Evolutionary conservation across 2,329 filamentous ascomycete species (phyloP).

Genomic region (Colletotrichum sp.): DNA sequence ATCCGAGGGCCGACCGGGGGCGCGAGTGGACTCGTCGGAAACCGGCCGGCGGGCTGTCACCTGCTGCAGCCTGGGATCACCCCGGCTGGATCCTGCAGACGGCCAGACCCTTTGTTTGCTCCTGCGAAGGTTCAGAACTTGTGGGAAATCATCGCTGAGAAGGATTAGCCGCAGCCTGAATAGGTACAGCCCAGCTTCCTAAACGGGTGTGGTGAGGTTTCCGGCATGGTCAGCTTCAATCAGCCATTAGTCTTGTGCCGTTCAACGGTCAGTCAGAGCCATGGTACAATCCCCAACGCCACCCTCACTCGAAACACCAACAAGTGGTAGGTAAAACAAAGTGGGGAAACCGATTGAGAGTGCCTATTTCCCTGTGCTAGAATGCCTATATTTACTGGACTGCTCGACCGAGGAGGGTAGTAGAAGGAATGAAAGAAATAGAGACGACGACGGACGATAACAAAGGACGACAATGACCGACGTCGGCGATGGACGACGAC

Average conservation of each 20-base stretch:
- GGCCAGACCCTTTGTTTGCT: background rate
- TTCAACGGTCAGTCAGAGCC: background rate
- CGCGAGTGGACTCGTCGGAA: background rate
- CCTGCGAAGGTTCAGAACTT: background rate
- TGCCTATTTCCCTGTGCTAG: background rate
- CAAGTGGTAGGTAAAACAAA: background rate
- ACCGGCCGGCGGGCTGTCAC: background rate
- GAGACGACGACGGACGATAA: background rate
- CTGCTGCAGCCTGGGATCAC: background rate
- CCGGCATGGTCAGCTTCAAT: too few relatives aligned
- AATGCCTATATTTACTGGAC: background rate
- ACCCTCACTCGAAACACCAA: background rate
- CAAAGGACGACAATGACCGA: too few relatives aligned
- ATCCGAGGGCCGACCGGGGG: background rate
- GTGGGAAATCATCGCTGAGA: background rate
- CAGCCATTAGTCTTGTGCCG: background rate
- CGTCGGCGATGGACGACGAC: too few relatives aligned
- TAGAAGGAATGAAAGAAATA: background rate
- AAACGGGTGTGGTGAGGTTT: background rate
- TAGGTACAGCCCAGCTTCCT: background rate
- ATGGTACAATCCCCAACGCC: background rate
- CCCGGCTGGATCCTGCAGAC: background rate
- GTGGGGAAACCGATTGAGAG: background rate
- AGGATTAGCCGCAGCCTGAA: background rate
- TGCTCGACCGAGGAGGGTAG: background rate